These are phyloP conservation scores for Camelina laxa DNA, from an alignment of 345 rosid species.

Conservation along the genomic window DNA sequence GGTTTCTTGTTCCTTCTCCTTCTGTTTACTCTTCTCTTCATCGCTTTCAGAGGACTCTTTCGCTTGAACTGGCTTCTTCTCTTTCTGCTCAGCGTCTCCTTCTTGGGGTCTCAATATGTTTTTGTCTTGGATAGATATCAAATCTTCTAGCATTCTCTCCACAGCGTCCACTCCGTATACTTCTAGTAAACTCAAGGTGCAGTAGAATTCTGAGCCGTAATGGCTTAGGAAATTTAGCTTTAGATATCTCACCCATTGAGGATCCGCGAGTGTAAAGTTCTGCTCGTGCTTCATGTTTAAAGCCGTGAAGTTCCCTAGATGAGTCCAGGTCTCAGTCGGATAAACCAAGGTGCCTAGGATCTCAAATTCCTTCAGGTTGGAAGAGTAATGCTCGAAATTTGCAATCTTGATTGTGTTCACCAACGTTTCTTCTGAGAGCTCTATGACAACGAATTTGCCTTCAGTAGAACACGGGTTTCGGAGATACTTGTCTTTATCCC, in stretches of 20 bases:
- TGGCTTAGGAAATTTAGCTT: conserved; percentile 77
- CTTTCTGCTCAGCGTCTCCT: conserved; percentile 41
- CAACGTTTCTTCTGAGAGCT: conserved; percentile 98
- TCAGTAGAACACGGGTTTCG: conserved; percentile 96
- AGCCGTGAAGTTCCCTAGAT: conserved; percentile 86
- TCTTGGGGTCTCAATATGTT: conserved; percentile 35
- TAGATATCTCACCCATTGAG: conserved; percentile 86
- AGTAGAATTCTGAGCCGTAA: conserved; percentile 91
- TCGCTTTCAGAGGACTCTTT: conserved; percentile 46
- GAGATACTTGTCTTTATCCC: conserved; percentile 93
- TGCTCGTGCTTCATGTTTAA: conserved; percentile 78
- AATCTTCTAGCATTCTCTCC: conserved; percentile 92
- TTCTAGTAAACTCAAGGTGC: conserved; percentile 83
- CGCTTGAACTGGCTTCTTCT: conserved; percentile 45
- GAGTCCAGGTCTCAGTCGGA: conserved; percentile 82
- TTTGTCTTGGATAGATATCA: conserved; percentile 68
- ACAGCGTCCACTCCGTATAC: conserved; percentile 96
- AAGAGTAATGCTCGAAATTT: conserved; percentile 93
- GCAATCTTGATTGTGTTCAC: conserved; percentile 83
- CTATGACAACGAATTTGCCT: conserved; percentile 77
- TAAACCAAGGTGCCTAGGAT: conserved; percentile 83
- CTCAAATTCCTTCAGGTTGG: conserved; percentile 83
- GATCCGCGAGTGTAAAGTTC: conserved; percentile 69
- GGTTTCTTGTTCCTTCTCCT: conserved; percentile 50
- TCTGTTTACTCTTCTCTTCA: conserved; percentile 38